Evolutionary conservation across 495 filamentous ascomycete genomes (phyloP), one percentile per base, ranked within the genome.

Genomic region (Xylaria scruposa): DNA sequence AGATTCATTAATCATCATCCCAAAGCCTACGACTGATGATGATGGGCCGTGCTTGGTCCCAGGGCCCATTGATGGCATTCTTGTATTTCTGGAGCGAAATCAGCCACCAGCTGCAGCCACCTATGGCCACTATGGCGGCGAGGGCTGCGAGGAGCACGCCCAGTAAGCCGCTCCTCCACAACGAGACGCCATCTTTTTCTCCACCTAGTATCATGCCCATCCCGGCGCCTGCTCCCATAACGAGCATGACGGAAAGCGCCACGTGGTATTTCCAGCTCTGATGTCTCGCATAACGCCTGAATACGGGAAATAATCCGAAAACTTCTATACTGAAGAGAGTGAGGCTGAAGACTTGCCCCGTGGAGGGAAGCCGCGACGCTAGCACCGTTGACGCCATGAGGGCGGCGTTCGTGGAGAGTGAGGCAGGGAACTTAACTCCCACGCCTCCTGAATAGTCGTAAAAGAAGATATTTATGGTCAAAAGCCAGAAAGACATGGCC

Each of bases 41-140:
- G 64, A 98, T 91, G 8, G 96, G 96, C 76, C 95, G 85, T 3
- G 96, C 96, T 21, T 97, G 94, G 85, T 99, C 96, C 96, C 96
- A 99, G 4, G 96, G 96, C 40, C 96, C 96, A 77, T 93, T 93
- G 69, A 99, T 98, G 79, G 98, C 96, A 82, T 98, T 98, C 87
- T 99, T 99, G 81, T 98, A 99, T 84, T 95, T 95, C 82, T 99
- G 96, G 80, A 99, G 81, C 59, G 93, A 92, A 78, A 99, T 98
- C 70, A 99, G 83, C 97, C 97, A 98, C 95, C 94, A 98, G 75
- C 92, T 95, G 78, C 95, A 98, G 53, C 93, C 91, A 3, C 95
- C 96, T 93, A 98, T 97, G 2, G 89, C 91, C 40, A 97, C 74
- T 1, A 81, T 77, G 3, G 89, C 88, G 3, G 91, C 92, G 44